A percentile compares a stretch with the other conserved stretches of the same genome.
Evolutionary conservation across 257 asterid genomes (phyloP).

Genomic region (Nicotiana undulata): DNA sequence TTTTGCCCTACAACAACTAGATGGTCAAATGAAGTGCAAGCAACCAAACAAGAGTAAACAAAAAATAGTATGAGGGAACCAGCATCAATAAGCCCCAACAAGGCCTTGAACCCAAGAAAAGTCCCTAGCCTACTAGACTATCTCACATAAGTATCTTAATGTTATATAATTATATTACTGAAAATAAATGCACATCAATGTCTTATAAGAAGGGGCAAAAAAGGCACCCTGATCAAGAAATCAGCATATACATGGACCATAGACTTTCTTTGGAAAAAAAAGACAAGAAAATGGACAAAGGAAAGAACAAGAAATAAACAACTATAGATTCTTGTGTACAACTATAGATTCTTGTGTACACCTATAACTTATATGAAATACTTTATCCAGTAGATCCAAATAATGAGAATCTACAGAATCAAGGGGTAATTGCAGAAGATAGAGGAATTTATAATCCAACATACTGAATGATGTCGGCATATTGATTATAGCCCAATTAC

Average conservation of each 20-base stretch:
- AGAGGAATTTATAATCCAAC: background rate
- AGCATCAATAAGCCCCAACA: background rate
- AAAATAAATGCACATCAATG: background rate
- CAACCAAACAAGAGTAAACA: background rate
- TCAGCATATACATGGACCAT: background rate
- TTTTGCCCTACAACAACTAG: conserved; percentile 61
- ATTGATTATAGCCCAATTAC: background rate
- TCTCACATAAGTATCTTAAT: background rate
- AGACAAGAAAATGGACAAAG: background rate
- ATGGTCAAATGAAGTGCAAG: conserved; percentile 4
- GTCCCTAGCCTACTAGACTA: background rate
- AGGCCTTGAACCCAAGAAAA: background rate
- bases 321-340: background rate
- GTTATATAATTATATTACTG: background rate
- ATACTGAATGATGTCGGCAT: background rate
- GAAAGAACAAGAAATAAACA: background rate
- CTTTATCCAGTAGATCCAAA: background rate
- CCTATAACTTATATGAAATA: background rate
- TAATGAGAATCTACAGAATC: background rate
- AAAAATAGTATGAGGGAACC: background rate
- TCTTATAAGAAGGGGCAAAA: background rate
- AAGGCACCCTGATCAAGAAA: background rate
- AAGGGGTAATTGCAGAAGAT: background rate
- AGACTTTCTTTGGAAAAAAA: background rate
- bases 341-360: background rate